phyloP scores from a whole-genome alignment of 331 rosid genomes.

The Quercus phellos region DNA sequence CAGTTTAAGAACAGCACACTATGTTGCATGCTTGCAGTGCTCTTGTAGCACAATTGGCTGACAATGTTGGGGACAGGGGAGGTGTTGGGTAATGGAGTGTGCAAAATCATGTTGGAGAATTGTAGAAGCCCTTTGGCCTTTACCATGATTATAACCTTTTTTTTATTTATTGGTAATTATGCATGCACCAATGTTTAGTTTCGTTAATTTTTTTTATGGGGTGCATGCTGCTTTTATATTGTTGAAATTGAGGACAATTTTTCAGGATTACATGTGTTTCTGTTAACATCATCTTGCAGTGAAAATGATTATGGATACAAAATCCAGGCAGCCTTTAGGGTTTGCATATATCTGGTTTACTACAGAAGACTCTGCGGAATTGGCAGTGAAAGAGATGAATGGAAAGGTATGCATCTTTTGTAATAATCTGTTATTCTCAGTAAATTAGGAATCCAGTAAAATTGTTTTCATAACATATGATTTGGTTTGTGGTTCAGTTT shows the following conservation, averaged over 20 bases:
- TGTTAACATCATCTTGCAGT: slow-evolving; percentile 25
- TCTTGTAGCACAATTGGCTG: not conserved
- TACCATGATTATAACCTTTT: not conserved
- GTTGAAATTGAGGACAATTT: not conserved
- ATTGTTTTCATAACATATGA: slow-evolving; percentile 1
- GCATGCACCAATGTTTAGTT: too few relatives aligned
- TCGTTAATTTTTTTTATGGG: not conserved
- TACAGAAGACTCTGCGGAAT: slow-evolving; percentile 27
- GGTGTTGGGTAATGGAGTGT: not conserved
- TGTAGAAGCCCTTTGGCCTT: not conserved
- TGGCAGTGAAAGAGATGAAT: slow-evolving; percentile 36
- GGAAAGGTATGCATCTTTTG: slow-evolving; percentile 37
- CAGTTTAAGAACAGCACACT: not conserved
- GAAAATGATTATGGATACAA: slow-evolving; percentile 22
- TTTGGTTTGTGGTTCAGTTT: slow-evolving; percentile 33
- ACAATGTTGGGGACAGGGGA: not conserved
- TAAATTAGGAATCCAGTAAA: slow-evolving; percentile 2
- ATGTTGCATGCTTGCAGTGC: not conserved
- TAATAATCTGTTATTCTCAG: slow-evolving; percentile 3
- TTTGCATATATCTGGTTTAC: slow-evolving; percentile 32
- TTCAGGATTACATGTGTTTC: not conserved
- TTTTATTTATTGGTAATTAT: not conserved
- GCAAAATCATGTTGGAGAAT: not conserved
- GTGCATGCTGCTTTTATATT: not conserved
- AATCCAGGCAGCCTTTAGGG: slow-evolving; percentile 32